These are phyloP conservation scores for Fusarium equiseti DNA, from an alignment of 2,329 filamentous ascomycete species.

Conservation along the genomic window DNA sequence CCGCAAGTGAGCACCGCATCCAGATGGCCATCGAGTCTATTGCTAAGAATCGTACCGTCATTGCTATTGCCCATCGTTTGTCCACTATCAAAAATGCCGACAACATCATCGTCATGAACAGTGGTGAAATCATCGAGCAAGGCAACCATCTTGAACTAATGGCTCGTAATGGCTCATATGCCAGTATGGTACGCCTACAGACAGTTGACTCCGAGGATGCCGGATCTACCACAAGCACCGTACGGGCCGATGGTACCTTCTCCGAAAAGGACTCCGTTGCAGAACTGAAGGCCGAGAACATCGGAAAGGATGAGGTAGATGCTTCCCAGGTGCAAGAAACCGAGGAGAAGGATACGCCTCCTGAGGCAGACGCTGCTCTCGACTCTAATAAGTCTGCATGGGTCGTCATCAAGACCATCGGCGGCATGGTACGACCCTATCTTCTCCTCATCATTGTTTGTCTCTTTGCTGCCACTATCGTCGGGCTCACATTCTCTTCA, in stretches of 20 bases:
- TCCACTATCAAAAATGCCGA: constrained; percentile 74
- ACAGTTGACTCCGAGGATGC: constrained; percentile 51
- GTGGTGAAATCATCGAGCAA: constrained; percentile 71
- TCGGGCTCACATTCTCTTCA: constrained; percentile 66
- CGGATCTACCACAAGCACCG: constrained; percentile 50
- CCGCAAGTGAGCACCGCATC: constrained; percentile 67
- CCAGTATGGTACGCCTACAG: constrained; percentile 62
- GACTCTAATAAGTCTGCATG: constrained; percentile 57
- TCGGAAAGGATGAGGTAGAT: constrained; percentile 57
- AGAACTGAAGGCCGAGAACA: constrained; percentile 46
- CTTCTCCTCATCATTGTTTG: constrained; percentile 56
- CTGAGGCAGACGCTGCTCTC: constrained; percentile 53
- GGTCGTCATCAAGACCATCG: constrained; percentile 55
- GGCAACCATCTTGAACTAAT: constrained; percentile 73
- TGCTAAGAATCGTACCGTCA: constrained; percentile 68
- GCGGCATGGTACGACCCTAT: constrained; percentile 55
- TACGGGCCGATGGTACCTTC: constrained; percentile 58
- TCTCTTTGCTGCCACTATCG: constrained; percentile 61
- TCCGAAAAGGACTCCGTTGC: constrained; percentile 56
- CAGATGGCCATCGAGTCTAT: constrained; percentile 61
- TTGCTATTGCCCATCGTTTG: constrained; percentile 73
- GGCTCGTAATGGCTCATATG: constrained; percentile 62
- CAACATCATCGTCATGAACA: constrained; percentile 73
- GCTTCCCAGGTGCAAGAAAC: constrained; percentile 50
- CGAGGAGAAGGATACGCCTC: constrained; percentile 49